phyloP scores from a whole-genome alignment of 2,329 filamentous ascomycete species.

The Fusarium bulbicola region DNA sequence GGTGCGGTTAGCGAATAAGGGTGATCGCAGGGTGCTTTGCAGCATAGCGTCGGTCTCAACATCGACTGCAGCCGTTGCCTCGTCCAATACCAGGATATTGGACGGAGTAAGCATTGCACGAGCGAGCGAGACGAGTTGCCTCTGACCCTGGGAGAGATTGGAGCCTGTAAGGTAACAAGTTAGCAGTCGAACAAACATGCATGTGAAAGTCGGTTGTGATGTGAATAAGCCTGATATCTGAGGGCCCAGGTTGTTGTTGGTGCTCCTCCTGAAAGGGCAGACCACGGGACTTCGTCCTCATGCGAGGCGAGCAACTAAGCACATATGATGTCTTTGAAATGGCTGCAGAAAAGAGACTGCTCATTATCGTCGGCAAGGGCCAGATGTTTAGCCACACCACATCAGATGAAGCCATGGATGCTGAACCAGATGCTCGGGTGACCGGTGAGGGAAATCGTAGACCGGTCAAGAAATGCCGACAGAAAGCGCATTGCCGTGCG shows the following conservation, averaged over 20 bases:
- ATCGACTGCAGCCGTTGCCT: conserved; percentile 85
- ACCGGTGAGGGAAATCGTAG: conserved; percentile 20
- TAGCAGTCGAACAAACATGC: conserved; percentile 27
- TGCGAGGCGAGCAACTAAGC: conserved; percentile 50
- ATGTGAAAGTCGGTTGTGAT: conserved; percentile 12
- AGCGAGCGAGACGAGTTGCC: conserved; percentile 92
- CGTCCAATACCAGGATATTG: conserved; percentile 96
- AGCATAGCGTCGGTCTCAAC: conserved; percentile 74
- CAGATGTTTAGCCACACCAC: conserved; percentile 14
- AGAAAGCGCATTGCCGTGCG: conserved; percentile 32
- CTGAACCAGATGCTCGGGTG: conserved; percentile 33
- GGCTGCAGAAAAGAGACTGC: conserved; percentile 26
- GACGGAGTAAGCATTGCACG: conserved; percentile 93
- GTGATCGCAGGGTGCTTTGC: conserved; percentile 69
- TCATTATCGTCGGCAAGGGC: conserved; percentile 17
- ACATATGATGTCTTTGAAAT: conserved; percentile 25
- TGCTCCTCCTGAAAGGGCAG: conserved; percentile 16
- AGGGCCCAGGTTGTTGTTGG: conserved; percentile 1
- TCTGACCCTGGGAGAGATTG: conserved; percentile 93
- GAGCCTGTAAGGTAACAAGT: conserved; percentile 67
- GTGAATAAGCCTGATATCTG: background rate
- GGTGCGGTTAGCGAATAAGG: conserved; percentile 85
- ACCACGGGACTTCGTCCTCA: conserved; percentile 46
- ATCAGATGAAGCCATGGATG: conserved; percentile 17
- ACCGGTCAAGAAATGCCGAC: conserved; percentile 35